These are phyloP conservation scores for Paracorniculantispora psalliotae DNA, from an alignment of 2,329 filamentous ascomycete species.

Conservation along the genomic window DNA sequence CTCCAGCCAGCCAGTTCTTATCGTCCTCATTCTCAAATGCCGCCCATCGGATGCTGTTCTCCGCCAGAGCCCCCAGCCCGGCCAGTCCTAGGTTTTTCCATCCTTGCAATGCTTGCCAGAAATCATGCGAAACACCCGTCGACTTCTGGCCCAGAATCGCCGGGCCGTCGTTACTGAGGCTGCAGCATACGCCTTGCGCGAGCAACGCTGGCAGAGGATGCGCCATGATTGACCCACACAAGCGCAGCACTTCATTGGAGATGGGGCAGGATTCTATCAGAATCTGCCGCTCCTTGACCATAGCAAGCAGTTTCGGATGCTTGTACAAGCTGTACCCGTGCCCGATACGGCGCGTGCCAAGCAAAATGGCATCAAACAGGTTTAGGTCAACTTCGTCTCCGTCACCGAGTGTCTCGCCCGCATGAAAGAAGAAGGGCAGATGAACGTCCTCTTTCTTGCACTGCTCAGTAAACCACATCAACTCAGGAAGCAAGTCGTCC, in stretches of 20 bases:
- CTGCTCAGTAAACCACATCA: conserved; percentile 90
- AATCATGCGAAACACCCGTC: conserved; percentile 83
- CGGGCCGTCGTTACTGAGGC: conserved; percentile 85
- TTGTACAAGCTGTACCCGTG: conserved; percentile 87
- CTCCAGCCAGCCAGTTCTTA: neutral
- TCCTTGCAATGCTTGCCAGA: conserved; percentile 54
- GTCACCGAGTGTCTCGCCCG: conserved; percentile 75
- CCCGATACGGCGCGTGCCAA: conserved; percentile 83
- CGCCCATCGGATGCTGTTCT: conserved; percentile 89
- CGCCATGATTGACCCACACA: conserved; percentile 68
- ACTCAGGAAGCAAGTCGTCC: conserved; percentile 69
- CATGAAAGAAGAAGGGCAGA: conserved; percentile 93
- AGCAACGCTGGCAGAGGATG: conserved; percentile 81
- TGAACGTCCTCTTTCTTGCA: conserved; percentile 72
- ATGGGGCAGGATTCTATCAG: conserved; percentile 87
- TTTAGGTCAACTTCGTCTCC: conserved; percentile 75
- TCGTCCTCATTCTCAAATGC: conserved; percentile 56
- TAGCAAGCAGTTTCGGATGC: conserved; percentile 81
- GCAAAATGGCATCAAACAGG: conserved; percentile 80
- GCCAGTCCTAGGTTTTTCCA: conserved; percentile 83
- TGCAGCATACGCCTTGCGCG: conserved; percentile 75
- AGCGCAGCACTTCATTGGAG: conserved; percentile 78
- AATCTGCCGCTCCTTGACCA: conserved; percentile 84
- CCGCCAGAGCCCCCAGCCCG: conserved; percentile 77
- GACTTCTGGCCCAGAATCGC: conserved; percentile 79